Evolutionary conservation across 306 rosid species (phyloP).

Genomic region (Glycine soja): DNA sequence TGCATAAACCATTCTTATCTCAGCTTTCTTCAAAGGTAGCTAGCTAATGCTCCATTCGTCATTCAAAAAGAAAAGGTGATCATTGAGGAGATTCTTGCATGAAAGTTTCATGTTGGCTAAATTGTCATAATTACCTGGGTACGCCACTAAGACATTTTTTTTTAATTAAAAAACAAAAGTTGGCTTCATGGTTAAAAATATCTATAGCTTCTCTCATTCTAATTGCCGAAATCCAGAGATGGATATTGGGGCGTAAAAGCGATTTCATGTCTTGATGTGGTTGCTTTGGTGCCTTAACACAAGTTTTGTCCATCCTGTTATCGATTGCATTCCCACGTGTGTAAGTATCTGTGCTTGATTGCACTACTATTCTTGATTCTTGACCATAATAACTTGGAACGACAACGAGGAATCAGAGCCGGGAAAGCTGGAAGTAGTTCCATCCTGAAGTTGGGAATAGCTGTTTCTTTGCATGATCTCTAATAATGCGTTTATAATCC

Average conservation of each 20-base stretch:
- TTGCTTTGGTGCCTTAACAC: constrained; percentile 37
- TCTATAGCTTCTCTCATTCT: constrained; percentile 48
- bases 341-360: constrained; percentile 55
- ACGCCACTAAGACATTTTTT: constrained; percentile 20
- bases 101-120: constrained; percentile 48
- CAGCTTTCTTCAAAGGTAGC: constrained; percentile 56
- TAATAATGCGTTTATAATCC: constrained; percentile 42
- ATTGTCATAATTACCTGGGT: constrained; percentile 50
- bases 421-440: constrained; percentile 60
- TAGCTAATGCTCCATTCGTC: constrained; percentile 52
- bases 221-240: constrained; percentile 49
- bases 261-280: constrained; percentile 74
- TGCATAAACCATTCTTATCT: constrained; percentile 55
- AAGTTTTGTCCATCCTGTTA: constrained; percentile 27
- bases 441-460: constrained; percentile 49
- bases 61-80: constrained; percentile 44
- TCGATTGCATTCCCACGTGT: constrained; percentile 58
- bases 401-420: constrained; percentile 77
- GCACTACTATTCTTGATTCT: constrained; percentile 50
- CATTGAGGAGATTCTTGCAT: constrained; percentile 50
- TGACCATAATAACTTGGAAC: constrained; percentile 40
- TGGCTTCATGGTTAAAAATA: constrained; percentile 31
- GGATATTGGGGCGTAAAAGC: constrained; percentile 52
- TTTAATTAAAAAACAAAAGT: constrained; percentile 7
- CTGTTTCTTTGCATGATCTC: constrained; percentile 41